Evolutionary conservation across 148 eudicot genomes (phyloP).

Genomic region (Vaccinium macrocarpon): DNA sequence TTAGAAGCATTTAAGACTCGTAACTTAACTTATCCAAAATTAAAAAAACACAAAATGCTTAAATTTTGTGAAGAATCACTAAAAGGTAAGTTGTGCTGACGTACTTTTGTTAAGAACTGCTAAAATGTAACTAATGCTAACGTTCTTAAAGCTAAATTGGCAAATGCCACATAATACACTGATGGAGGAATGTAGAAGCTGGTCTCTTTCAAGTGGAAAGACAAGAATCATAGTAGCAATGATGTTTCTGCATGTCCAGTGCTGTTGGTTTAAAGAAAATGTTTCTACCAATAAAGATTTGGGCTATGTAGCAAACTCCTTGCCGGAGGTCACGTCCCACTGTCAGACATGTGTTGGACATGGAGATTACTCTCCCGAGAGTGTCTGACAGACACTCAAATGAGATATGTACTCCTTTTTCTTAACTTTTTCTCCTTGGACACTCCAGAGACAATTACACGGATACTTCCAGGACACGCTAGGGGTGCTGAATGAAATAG

Average conservation of each 20-base stretch:
- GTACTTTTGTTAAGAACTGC: background rate
- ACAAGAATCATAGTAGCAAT: background rate
- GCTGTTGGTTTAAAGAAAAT: background rate
- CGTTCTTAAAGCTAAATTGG: background rate
- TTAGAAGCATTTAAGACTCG: no score
- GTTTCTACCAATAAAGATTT: background rate
- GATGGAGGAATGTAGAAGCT: background rate
- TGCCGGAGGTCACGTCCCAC: background rate
- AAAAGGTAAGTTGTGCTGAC: background rate
- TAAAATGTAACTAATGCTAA: background rate
- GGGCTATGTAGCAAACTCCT: background rate
- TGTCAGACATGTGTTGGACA: background rate
- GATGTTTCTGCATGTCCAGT: background rate
- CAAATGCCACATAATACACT: background rate
- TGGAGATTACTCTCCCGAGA: no score
- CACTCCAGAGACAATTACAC: background rate
- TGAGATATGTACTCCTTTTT: background rate
- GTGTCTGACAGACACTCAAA: background rate
- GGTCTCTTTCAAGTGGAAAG: background rate
- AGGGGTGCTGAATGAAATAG: background rate
- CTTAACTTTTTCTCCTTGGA: background rate
- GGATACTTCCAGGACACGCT: background rate
- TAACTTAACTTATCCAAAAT: background rate
- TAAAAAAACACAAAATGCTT: background rate
- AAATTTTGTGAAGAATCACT: background rate